Evolutionary conservation across 768 basidiomycete species (phyloP), one percentile per base, ranked within the genome.

Genomic region (Leucogyrophana mollusca): DNA sequence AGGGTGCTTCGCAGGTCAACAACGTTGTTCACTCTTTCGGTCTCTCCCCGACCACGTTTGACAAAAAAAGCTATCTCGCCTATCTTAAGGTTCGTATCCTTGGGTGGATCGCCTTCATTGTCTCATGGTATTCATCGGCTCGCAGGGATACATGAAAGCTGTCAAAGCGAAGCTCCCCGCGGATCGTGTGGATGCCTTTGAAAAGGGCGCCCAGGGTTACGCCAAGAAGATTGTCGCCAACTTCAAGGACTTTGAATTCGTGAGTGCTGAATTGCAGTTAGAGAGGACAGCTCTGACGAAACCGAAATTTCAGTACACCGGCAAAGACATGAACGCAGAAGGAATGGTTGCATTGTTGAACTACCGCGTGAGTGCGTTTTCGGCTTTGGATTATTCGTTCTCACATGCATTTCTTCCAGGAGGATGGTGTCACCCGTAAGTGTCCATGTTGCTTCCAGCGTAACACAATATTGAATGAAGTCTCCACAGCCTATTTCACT

Each of bases 261-360:
- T 91, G 50, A 53, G 87, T 67, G 11, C 32, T 21, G 17, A 2
- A 22, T 10, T 17, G 22, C 9, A n/a, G 9, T 13, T 10, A 23
- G 9, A 18, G 13, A 4, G 13, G 20, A 17, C 20, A 18, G 4
- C n/a, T 22, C 46, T 51, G 34, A 56, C 24, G 16, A 40, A 3
- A 43, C 46, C 4, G 45, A 11, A 16, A n/a, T 21, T 33, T 10
- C 41, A 90, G 87, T 90, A 80, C 71, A 79, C 73, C 40, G 83
- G 89, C 49, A 85, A 85, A 63, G 57, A 44, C 34, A 87, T 90
- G 87, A 79, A 91, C 64, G 72, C 82, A n/a, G 89, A 96, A 4
- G 95, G 94, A 46, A 88, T 95, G 91, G 79, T 98, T 56, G 90
- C 85, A 35, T 79, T 98, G 38, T 81, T 98, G 60, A 95, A 99